Percentiles rank a stretch among this genome's conserved stretches.
Conservation (phyloP, 768 basidiomycete genomes). For the Tricholoma matsutake region DNA sequence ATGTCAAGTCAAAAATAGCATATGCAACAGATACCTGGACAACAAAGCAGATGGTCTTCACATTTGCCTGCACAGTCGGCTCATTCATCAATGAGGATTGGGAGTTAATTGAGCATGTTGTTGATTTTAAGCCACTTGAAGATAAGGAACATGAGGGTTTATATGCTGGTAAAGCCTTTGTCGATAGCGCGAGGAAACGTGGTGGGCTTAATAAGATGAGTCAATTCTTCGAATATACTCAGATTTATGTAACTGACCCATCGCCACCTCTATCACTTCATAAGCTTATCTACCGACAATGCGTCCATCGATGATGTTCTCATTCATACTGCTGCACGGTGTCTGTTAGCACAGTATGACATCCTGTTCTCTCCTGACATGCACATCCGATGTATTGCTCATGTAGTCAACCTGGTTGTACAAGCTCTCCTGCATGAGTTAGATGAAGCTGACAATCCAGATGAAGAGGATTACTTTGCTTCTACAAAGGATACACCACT, state of each 20-base stretch:
- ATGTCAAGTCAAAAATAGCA: not conserved
- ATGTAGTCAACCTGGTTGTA: constrained; percentile 28
- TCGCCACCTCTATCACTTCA: constrained; percentile 4
- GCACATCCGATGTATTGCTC: constrained; percentile 20
- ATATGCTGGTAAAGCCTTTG: too few species aligned
- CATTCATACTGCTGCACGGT: not conserved
- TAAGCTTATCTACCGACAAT: constrained; percentile 28
- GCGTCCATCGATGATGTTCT: constrained; percentile 33
- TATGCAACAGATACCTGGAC: not conserved
- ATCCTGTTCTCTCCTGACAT: constrained; percentile 20
- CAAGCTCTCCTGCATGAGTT: constrained; percentile 9
- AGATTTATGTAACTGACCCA: not conserved
- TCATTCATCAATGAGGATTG: constrained; percentile 12
- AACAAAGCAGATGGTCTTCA: not conserved
- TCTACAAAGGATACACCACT: constrained; percentile 22
- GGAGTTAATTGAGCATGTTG: too few species aligned
- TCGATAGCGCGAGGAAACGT: too few species aligned
- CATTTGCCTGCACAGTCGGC: not conserved
- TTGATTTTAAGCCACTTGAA: too few species aligned
- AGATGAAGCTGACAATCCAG: constrained; percentile 5
- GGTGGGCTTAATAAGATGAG: too few species aligned
- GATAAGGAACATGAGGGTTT: too few species aligned
- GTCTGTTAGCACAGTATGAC: constrained; percentile 22
- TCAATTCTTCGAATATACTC: not conserved
- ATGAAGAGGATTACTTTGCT: constrained; percentile 6